These are phyloP conservation scores for Tetrahymena malaccensis DNA, from an alignment of 73 alveolate species.

Conservation along the genomic window DNA sequence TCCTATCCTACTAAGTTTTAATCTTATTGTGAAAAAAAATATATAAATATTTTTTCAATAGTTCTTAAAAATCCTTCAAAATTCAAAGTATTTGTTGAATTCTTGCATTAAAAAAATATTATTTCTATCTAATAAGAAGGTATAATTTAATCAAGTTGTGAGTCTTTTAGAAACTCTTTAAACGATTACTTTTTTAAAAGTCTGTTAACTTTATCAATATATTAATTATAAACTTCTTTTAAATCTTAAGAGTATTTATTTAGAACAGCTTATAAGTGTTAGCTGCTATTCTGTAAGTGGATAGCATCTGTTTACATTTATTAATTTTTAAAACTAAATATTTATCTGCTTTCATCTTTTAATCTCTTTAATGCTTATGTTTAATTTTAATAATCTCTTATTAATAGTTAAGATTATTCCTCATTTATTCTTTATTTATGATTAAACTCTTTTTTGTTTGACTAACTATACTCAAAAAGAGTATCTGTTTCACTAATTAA, in stretches of 20 bases:
- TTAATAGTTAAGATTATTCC: background rate
- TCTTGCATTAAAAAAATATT: background rate
- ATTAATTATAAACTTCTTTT: background rate
- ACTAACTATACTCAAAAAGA: background rate
- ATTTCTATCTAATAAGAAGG: background rate
- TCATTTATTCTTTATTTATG: background rate
- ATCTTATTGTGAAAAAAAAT: background rate
- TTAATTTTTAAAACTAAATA: background rate
- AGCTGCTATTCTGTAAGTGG: background rate
- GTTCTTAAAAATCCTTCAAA: background rate
- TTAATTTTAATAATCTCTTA: background rate
- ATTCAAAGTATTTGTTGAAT: background rate
- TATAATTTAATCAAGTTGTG: background rate
- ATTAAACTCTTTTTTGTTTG: background rate
- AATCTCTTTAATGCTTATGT: background rate
- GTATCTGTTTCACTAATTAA: background rate
- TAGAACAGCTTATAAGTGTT: background rate
- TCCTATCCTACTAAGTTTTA: background rate
- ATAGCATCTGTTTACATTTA: background rate
- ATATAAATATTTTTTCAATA: background rate
- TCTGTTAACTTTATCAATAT: background rate
- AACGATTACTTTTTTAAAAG: background rate
- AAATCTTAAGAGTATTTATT: background rate
- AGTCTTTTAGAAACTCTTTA: background rate
- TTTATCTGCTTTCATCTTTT: background rate